phyloP scores from a whole-genome alignment of 192 early-diverging fungal genomes.

The Spizellomyces punctatus region DNA sequence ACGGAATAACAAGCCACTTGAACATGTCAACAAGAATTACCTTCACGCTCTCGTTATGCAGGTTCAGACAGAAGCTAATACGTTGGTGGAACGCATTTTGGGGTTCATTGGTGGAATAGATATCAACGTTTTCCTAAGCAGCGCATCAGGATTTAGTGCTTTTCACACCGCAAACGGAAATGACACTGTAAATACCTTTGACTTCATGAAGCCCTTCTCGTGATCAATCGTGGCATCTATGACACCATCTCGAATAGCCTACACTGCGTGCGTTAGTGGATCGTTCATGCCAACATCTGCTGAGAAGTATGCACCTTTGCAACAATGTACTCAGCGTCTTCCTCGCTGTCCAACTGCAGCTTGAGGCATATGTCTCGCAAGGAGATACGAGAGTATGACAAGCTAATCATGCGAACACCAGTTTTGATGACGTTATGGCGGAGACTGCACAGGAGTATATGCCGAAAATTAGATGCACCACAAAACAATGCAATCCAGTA shows the following conservation, averaged over 20 bases:
- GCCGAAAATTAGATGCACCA: conserved; percentile 5
- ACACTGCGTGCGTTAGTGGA: neutral
- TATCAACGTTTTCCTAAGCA: conserved; percentile 79
- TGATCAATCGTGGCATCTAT: conserved; percentile 98
- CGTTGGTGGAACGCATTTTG: conserved; percentile 93
- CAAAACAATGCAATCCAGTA: neutral
- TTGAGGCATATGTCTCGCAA: conserved; percentile 95
- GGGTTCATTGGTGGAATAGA: conserved; percentile 97
- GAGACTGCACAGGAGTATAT: conserved; percentile 47
- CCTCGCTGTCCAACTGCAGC: conserved; percentile 96
- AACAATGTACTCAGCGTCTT: conserved; percentile 99
- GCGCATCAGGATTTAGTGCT: neutral
- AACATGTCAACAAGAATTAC: conserved; percentile 29
- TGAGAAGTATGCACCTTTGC: conserved; percentile 62
- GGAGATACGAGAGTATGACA: conserved; percentile 96
- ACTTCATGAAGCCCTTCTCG: conserved; percentile 89
- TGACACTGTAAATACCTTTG: conserved; percentile 54
- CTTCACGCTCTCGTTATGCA: conserved; percentile 97
- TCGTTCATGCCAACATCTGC: neutral
- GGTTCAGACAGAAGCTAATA: conserved; percentile 91
- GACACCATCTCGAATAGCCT: conserved; percentile 96
- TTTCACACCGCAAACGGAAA: conserved; percentile 3
- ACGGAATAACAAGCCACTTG: neutral
- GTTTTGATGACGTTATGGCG: conserved; percentile 99
- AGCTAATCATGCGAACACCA: conserved; percentile 93